Evolutionary conservation across 768 basidiomycete species (phyloP), one percentile per base, ranked within the genome.

Genomic region (Amanita molliuscula): DNA sequence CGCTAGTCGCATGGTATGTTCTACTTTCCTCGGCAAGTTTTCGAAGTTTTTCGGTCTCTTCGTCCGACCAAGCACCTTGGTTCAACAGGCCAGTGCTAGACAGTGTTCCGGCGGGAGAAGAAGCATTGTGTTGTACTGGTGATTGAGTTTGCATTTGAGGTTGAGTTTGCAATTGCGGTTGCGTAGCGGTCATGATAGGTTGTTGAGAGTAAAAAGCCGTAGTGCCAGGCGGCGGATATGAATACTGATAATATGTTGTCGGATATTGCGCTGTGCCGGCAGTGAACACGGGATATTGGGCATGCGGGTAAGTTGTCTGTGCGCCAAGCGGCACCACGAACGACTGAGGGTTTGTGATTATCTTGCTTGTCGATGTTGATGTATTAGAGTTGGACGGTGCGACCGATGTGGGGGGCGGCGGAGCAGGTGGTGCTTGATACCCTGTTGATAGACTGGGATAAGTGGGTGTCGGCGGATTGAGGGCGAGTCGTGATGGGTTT

Each of bases 51-150:
- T 85, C 83, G 0, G 76, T 77, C 60, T 91, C 88, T 52, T 84
- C 84, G 6, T 87, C 82, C 2, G 83, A 77, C 88, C 88, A 90
- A 6, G 83, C 72, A 0, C 85, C 87, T 45, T 83, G 81, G 48
- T 79, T 80, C 51, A 48, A 60, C 52, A 76, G 75, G 4, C 65
- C 62, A n/a, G 61, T 63, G 18, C 62, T 56, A 10, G 69, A 59
- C 16, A 66, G 58, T 15, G 64, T 54, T 13, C 61, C 51, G 44
- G 58, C 56, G 15, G 66, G 50, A 18, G 61, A 58, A 25, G 50
- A n/a, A 15, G 31, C 15, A 13, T 20, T 44, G 33, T 23, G 23
- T 2, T 16, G 43, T 9, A 6, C 10, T n/a, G 25, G 56, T 6
- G 41, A 29, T 40, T 55, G 38, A 11, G 47, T 37, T 43, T 46